Evolutionary conservation across 768 basidiomycete genomes (phyloP), one percentile per base, ranked within the genome.

Genomic region (Lepiota brunneoincarnata): DNA sequence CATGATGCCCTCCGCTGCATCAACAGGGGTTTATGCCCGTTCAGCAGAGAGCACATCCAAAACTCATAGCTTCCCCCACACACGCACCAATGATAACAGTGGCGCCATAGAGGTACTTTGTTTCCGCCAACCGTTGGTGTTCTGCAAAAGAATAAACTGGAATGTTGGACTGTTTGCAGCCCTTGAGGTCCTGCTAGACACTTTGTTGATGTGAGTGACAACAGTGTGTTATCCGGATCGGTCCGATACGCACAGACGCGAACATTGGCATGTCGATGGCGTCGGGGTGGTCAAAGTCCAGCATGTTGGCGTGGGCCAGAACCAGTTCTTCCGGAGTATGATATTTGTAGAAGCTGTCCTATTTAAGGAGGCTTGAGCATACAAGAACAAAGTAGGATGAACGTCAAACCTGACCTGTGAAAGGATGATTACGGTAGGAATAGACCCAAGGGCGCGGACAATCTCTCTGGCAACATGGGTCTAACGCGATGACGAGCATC

Each of bases 341-440:
- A 42, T 72, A 72, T 63, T 87, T 91, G 73, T 99, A 99, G 71
- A 98, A 99, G 65, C 91, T 91, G 68, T 98, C 95, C 90, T 94
- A 69, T 43, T 54, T 17, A 2, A 14, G 21, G 24, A 42, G 11
- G 36, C 12, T 37, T 9, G 39, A 40, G 10, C 37, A 38, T 52
- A 38, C 23, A 23, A 18, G 7, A 21, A 50, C 24, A 15, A 35
- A 47, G n/a, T 34, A 31, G 10, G 35, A 6, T 21, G 39, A 15
- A 12, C 37, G 4, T 18, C n/a, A 42, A 18, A 9, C 51, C 69
- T 35, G 57, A 87, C 90, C 72, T 94, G 93, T 23, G 92, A 93
- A 47, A 99, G 70, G 60, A 99, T 97, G 49, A 96, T 84, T 35
- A 98, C 89, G 43, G 86, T 84, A 4, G 91, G 91, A 38, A 93